Conservation (phyloP, 495 filamentous ascomycete species). For the Acidiella bohemica region DNA sequence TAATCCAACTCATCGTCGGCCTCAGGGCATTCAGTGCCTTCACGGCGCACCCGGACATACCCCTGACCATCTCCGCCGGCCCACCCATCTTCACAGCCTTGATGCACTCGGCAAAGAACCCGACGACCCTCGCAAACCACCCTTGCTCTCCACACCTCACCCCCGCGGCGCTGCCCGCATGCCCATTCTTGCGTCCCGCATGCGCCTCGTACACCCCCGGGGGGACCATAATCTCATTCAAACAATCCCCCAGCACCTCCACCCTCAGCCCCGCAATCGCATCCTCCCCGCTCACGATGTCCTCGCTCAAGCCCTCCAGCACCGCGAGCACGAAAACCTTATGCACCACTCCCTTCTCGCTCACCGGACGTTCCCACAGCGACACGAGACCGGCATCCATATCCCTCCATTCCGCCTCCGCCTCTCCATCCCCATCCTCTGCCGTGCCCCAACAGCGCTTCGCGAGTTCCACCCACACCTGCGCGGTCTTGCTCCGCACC, state of each 20-base stretch:
- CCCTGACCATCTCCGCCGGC: neutral
- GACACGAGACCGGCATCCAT: constrained; percentile 78
- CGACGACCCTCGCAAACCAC: constrained; percentile 68
- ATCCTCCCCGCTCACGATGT: constrained; percentile 85
- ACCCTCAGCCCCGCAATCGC: constrained; percentile 68
- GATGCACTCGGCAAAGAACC: constrained; percentile 60
- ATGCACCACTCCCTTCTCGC: constrained; percentile 38
- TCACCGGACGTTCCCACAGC: constrained; percentile 56
- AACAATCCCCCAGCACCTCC: constrained; percentile 67
- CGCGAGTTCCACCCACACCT: constrained; percentile 86
- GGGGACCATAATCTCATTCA: constrained; percentile 87
- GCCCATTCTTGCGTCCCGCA: neutral
- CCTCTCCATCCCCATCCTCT: too few relatives aligned
- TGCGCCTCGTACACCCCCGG: constrained; percentile 52
- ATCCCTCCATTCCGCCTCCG: too few relatives aligned
- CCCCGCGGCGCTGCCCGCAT: constrained; percentile 35
- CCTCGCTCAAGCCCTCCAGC: constrained; percentile 87
- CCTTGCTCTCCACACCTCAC: constrained; percentile 67
- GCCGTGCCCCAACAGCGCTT: constrained; percentile 89
- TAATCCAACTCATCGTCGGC: constrained; percentile 68
- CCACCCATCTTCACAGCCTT: constrained; percentile 25
- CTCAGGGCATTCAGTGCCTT: constrained; percentile 63
- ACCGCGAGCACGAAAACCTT: constrained; percentile 71
- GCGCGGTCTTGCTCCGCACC: constrained; percentile 85
- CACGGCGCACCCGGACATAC: constrained; percentile 26